phyloP scores from a whole-genome alignment of 495 filamentous ascomycete species.

The Penicillium turbatum region DNA sequence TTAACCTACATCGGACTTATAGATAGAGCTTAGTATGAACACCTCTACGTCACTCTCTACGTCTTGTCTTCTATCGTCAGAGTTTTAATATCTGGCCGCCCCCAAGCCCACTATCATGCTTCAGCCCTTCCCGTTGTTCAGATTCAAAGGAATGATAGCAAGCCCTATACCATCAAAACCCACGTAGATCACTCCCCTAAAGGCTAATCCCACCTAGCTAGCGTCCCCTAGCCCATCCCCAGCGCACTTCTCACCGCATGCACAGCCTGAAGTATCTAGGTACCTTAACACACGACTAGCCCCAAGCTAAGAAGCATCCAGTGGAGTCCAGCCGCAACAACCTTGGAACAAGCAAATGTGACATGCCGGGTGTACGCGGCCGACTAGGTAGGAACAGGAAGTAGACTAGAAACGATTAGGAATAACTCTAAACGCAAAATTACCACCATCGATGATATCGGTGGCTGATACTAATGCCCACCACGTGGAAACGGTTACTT shows the following conservation, averaged over 20 bases:
- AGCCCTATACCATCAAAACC: neutral
- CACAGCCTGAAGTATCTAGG: neutral
- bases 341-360: neutral
- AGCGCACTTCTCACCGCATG: neutral
- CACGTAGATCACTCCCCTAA: neutral
- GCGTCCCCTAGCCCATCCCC: neutral
- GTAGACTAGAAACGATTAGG: neutral
- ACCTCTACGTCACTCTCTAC: neutral
- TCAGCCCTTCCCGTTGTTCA: neutral
- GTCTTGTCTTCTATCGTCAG: neutral
- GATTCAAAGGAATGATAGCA: neutral
- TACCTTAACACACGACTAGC: neutral
- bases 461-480: constrained; percentile 5
- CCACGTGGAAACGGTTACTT: neutral
- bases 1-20: neutral
- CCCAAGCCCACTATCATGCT: neutral
- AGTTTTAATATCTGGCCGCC: neutral
- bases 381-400: neutral
- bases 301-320: neutral
- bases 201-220: neutral
- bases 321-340: neutral
- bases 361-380: neutral
- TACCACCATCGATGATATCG: constrained; percentile 5
- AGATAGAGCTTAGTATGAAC: neutral
- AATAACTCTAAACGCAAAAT: constrained; percentile 5